Conservation (phyloP, 805 yeast genomes). For the Suhomyces faveliae region DNA sequence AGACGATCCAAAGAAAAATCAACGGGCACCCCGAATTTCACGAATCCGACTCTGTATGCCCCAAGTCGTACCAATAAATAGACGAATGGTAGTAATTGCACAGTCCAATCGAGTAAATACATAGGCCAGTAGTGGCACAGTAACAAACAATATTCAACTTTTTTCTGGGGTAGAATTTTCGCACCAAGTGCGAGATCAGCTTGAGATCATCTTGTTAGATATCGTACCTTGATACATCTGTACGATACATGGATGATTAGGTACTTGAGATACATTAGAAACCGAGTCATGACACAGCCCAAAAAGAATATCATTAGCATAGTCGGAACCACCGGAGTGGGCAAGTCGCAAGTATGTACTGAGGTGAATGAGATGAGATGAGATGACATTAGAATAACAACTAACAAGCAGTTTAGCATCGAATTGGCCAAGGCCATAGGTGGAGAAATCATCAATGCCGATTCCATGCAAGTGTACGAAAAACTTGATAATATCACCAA, state of each 20-base stretch:
- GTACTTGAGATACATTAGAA: conserved; percentile 17
- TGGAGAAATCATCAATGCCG: conserved; percentile 94
- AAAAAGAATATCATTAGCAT: conserved; percentile 54
- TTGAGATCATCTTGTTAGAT: no score
- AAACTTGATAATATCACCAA: conserved; percentile 78
- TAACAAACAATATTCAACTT: no score
- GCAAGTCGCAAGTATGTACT: conserved; percentile 70
- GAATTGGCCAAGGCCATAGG: conserved; percentile 72
- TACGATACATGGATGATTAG: conserved; percentile 5
- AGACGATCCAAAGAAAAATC: conserved; percentile 2
- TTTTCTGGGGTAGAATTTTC: conserved; percentile 3
- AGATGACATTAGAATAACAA: neutral
- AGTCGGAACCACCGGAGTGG: conserved; percentile 95
- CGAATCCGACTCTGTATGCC: conserved; percentile 1
- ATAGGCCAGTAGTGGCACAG: no score
- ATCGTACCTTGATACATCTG: no score
- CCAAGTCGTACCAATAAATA: conserved; percentile 3
- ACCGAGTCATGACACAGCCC: conserved; percentile 28
- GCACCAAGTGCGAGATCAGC: neutral
- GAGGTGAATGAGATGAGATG: neutral
- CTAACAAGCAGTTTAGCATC: conserved; percentile 52
- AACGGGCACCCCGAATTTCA: neutral
- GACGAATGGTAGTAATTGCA: no score
- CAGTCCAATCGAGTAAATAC: no score
- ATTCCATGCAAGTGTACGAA: conserved; percentile 92